Evolutionary conservation across 768 basidiomycete genomes (phyloP).

Genomic region (Coprinellus micaceus): DNA sequence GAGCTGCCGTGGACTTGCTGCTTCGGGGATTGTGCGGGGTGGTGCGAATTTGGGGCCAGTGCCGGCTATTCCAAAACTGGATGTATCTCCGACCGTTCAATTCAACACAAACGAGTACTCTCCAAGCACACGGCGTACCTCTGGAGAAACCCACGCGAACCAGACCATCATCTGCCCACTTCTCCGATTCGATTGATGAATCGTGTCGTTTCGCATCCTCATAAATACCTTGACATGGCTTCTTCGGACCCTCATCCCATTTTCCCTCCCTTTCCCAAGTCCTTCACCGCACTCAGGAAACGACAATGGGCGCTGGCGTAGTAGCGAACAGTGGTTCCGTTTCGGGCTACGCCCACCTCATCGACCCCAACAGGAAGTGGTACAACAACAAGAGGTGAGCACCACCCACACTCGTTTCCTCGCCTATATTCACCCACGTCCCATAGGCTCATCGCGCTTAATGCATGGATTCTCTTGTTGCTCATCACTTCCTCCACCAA

Average conservation of each 20-base stretch:
- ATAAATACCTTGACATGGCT: slow-evolving; percentile 31
- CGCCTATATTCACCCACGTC: neutral
- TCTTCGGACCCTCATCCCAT: slow-evolving; percentile 25
- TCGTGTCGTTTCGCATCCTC: slow-evolving; percentile 16
- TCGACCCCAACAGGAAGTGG: slow-evolving; percentile 69
- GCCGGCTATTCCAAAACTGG: neutral
- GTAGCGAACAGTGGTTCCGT: slow-evolving; percentile 29
- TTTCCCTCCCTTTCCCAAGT: slow-evolving; percentile 23
- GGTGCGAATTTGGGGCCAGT: no score
- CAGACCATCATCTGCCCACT: slow-evolving; percentile 30
- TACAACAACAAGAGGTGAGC: slow-evolving; percentile 71
- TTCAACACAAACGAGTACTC: no score
- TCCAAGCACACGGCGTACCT: slow-evolving; percentile 32
- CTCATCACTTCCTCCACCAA: slow-evolving; percentile 75
- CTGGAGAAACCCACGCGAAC: slow-evolving; percentile 33
- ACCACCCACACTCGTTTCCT: neutral
- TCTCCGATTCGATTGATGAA: slow-evolving; percentile 21
- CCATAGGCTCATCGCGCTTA: slow-evolving; percentile 53
- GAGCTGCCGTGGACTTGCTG: no score
- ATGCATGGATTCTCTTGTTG: slow-evolving; percentile 70
- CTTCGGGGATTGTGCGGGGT: no score
- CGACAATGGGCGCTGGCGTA: slow-evolving; percentile 53
- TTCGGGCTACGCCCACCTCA: slow-evolving; percentile 31
- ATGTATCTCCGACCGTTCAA: neutral
- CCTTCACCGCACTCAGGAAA: slow-evolving; percentile 26